Evolutionary conservation across 1,139 yeast species (phyloP).

Genomic region (Zhuliangozyma parablackwelliae): DNA sequence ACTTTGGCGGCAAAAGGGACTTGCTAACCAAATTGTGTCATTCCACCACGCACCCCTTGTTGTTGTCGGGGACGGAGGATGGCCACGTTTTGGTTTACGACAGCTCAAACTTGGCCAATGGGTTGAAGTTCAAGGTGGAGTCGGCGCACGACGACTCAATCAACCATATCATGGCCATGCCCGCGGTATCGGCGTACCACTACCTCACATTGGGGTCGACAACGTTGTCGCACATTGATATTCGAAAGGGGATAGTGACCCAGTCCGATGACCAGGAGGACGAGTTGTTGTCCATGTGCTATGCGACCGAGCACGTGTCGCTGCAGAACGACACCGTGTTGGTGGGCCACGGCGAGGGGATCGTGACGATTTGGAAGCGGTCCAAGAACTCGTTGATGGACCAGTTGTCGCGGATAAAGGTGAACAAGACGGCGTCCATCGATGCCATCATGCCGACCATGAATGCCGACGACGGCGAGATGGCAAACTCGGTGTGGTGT

Average conservation of each 20-base stretch:
- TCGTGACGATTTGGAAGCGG: slow-evolving; percentile 87
- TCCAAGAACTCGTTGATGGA: slow-evolving; percentile 64
- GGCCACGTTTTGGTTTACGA: slow-evolving; percentile 67
- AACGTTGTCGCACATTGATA: slow-evolving; percentile 73
- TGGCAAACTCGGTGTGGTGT: slow-evolving; percentile 63
- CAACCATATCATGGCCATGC: slow-evolving; percentile 65
- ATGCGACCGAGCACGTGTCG: slow-evolving; percentile 40
- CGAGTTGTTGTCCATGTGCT: slow-evolving; percentile 74
- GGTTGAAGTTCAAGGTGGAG: slow-evolving; percentile 38
- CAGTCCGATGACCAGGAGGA: slow-evolving; percentile 90
- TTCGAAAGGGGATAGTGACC: slow-evolving; percentile 61
- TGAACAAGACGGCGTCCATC: slow-evolving; percentile 68
- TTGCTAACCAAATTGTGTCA: slow-evolving; percentile 60
- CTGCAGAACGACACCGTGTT: slow-evolving; percentile 60
- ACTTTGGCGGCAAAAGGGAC: slow-evolving; percentile 25
- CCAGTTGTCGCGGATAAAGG: slow-evolving; percentile 74
- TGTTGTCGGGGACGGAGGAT: slow-evolving; percentile 75
- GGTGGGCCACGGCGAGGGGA: slow-evolving; percentile 87
- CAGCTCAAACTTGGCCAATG: slow-evolving; percentile 38
- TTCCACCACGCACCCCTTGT: slow-evolving; percentile 58
- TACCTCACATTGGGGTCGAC: slow-evolving; percentile 81
- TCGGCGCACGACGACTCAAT: slow-evolving; percentile 72
- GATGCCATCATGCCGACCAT: slow-evolving; percentile 76
- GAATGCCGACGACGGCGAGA: slow-evolving; percentile 56
- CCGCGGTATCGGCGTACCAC: slow-evolving; percentile 72